A percentile compares a stretch with the other conserved stretches of the same genome.
These are phyloP conservation scores for Ganoderma boninense DNA, from an alignment of 1,284 basidiomycete species.

Conservation along the genomic window DNA sequence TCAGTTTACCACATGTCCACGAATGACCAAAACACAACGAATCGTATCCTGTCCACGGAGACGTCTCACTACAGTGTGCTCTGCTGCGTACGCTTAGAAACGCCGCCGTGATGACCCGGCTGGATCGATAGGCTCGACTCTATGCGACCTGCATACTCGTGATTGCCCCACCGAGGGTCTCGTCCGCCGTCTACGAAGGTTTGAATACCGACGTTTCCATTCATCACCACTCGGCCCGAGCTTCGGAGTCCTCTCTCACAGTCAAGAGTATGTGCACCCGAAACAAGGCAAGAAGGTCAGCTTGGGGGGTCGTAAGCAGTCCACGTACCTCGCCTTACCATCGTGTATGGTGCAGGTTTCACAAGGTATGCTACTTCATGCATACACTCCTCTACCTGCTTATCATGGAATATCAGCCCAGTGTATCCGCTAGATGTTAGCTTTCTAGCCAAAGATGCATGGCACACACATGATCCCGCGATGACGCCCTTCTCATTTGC, in stretches of 20 bases:
- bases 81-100: not conserved
- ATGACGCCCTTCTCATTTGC: not conserved
- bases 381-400: not conserved
- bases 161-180: not conserved
- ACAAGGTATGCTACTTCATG: not conserved
- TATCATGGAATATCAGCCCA: not conserved
- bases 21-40: not conserved
- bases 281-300: not conserved
- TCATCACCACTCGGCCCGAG: not conserved
- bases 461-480: constrained; percentile 7
- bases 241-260: not conserved
- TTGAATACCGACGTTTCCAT: constrained; percentile 1
- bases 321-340: not conserved
- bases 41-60: too few relatives aligned
- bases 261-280: not conserved
- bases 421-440: constrained; percentile 6
- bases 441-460: not conserved
- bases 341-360: not conserved
- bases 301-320: not conserved
- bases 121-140: not conserved
- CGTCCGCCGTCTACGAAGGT: not conserved
- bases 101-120: not conserved
- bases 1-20: not conserved
- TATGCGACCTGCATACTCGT: not conserved
- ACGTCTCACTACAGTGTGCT: not conserved